Evolutionary conservation across 1,284 basidiomycete genomes (phyloP), one percentile per base, ranked within the genome.

Genomic region (Xerocomus minutiporus): DNA sequence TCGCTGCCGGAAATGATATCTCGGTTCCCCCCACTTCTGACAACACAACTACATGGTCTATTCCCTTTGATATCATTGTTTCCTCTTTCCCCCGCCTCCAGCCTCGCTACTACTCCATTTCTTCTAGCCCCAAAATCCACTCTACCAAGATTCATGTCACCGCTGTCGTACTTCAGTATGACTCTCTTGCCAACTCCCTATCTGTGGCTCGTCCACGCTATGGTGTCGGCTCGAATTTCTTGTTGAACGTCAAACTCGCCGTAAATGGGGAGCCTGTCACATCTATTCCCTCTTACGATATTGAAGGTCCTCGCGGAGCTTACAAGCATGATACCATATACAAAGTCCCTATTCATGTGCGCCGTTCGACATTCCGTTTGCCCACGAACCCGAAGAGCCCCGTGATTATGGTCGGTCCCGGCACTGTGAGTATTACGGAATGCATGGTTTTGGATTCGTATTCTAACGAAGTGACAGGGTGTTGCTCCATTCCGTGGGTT

Each of bases 401-500:
- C 3, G 88, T 99, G 53, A 94, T 99, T 72, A 98, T 99, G 96
- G 84, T 99, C 68, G 96, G 96, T 50, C 96, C 96, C 54, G 96
- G 96, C 52, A 98, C 95, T 56, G 93, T 95, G 66, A 75, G 89
- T 81, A 31, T 50, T 34, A 15, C 20, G 1, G 9, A 20, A 13
- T 34, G 23, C 35, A 13, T 35, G 3, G 11, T 29, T 11, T 45
- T 6, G 1, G 5, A 5, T 1, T 29, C 26, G 5, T 20, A 43
- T 15, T 25, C 34, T 52, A 28, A 56, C 12, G 28, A 35, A 42
- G 20, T 32, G 45, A 34, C 40, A 58, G 91, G 93, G 94, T 76
- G 93, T 99, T 50, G 96, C 96, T 34, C 96, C 96, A 15, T 99
- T 99, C 91, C 90, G 96, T 56, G 94, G 94, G 1, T 99, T 99